phyloP scores from a whole-genome alignment of 768 basidiomycete species.

The Solioccasus polychromus region DNA sequence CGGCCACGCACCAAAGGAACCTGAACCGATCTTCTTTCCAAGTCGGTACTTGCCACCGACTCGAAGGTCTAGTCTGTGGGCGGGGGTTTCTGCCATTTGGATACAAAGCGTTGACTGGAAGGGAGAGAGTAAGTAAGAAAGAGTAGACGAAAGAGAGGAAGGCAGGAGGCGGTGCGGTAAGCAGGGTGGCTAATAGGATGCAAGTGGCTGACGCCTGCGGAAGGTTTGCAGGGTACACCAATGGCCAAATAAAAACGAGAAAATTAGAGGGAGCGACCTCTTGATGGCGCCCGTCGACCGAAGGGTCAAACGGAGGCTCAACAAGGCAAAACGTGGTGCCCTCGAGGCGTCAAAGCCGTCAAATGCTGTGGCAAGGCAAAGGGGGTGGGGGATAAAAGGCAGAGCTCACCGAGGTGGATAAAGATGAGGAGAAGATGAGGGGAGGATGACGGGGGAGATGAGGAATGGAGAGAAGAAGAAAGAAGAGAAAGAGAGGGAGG shows the following conservation, averaged over 20 bases:
- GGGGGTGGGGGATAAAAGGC: neutral
- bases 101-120: constrained; percentile 11
- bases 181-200: constrained; percentile 26
- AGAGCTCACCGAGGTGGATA: constrained; percentile 25
- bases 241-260: constrained; percentile 1
- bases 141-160: constrained; percentile 10
- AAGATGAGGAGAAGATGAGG: constrained; percentile 4
- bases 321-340: constrained; percentile 25
- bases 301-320: constrained; percentile 6
- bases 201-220: constrained; percentile 33
- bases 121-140: neutral
- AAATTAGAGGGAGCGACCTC: no score
- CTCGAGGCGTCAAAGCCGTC: constrained; percentile 23
- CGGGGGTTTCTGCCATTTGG: constrained; percentile 70
- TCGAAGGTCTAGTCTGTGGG: constrained; percentile 77
- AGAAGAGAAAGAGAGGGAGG: constrained; percentile 27
- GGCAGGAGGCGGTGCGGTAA: constrained; percentile 27
- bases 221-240: neutral
- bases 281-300: constrained; percentile 4
- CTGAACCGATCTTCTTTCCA: constrained; percentile 99
- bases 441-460: no score
- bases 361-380: constrained; percentile 9
- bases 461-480: constrained; percentile 17
- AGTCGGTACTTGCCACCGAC: constrained; percentile 96
- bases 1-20: constrained; percentile 81